phyloP scores from a whole-genome alignment of 805 yeast genomes.

The Ascoidea rubescens region DNA sequence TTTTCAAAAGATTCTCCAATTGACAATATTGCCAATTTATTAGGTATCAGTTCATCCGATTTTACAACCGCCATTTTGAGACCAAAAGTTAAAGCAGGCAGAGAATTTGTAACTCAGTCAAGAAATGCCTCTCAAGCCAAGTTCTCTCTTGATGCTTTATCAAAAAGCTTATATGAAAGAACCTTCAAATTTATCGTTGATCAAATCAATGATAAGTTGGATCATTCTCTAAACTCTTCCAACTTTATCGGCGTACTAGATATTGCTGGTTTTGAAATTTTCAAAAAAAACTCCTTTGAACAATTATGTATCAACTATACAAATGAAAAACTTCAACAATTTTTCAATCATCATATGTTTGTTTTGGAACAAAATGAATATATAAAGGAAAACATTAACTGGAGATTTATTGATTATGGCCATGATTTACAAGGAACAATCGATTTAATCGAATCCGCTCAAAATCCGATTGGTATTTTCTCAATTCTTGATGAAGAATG shows the following conservation, averaged over 20 bases:
- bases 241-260: conserved; percentile 89
- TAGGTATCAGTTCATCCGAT: conserved; percentile 46
- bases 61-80: conserved; percentile 48
- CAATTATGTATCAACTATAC: conserved; percentile 97
- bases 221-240: conserved; percentile 25
- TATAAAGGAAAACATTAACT: conserved; percentile 80
- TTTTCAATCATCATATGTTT: conserved; percentile 93
- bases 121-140: conserved; percentile 70
- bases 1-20: conserved; percentile 39
- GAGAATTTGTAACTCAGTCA: conserved; percentile 71
- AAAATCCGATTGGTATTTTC: conserved; percentile 63
- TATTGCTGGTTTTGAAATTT: conserved; percentile 96
- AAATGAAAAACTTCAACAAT: conserved; percentile 93
- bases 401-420: conserved; percentile 95
- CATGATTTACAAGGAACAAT: conserved; percentile 90
- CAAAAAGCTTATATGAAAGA: conserved; percentile 78
- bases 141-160: conserved; percentile 70
- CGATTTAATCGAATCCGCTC: conserved; percentile 67
- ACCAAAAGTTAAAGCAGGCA: conserved; percentile 86
- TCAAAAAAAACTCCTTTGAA: conserved; percentile 86
- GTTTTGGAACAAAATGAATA: conserved; percentile 95
- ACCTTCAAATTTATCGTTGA: conserved; percentile 67
- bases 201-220: conserved; percentile 58
- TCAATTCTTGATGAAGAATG: conserved; percentile 90
- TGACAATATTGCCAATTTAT: conserved; percentile 37